These are phyloP conservation scores for Ogataea nonfermentans DNA, from an alignment of 805 yeast species.

Conservation along the genomic window DNA sequence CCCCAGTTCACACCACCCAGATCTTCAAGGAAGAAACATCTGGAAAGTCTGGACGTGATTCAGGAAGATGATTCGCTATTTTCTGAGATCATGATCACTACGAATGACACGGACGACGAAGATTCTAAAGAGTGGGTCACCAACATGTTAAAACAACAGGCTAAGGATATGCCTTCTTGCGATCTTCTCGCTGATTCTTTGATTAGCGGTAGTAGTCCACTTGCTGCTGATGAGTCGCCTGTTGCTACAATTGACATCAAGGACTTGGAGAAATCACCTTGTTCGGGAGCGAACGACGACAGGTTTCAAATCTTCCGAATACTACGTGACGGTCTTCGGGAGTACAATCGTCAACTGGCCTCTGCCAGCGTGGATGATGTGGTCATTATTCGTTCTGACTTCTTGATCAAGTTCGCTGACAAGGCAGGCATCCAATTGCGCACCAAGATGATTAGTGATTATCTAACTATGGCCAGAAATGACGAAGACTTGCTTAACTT, in stretches of 20 bases:
- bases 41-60: not conserved
- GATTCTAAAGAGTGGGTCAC: constrained; percentile 23
- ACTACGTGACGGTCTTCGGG: constrained; percentile 24
- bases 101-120: constrained; percentile 12
- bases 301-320: constrained; percentile 14
- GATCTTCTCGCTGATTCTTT: constrained; percentile 14
- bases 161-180: constrained; percentile 11
- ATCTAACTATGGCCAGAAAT: constrained; percentile 23
- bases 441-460: constrained; percentile 28
- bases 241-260: not conserved
- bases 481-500: constrained; percentile 19
- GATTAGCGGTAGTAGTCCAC: constrained; percentile 16
- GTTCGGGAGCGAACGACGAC: constrained; percentile 2
- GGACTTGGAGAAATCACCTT: not conserved
- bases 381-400: constrained; percentile 28
- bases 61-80: constrained; percentile 18
- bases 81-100: constrained; percentile 13
- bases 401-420: constrained; percentile 22
- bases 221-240: constrained; percentile 22
- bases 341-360: constrained; percentile 24
- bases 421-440: constrained; percentile 20
- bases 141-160: constrained; percentile 17
- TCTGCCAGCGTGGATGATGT: constrained; percentile 19
- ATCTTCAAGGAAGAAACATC: constrained; percentile 13
- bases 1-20: constrained; percentile 18